Base-by-base conservation (phyloP, 2,329 filamentous ascomycete species). In the Microdochium paspali region DNA sequence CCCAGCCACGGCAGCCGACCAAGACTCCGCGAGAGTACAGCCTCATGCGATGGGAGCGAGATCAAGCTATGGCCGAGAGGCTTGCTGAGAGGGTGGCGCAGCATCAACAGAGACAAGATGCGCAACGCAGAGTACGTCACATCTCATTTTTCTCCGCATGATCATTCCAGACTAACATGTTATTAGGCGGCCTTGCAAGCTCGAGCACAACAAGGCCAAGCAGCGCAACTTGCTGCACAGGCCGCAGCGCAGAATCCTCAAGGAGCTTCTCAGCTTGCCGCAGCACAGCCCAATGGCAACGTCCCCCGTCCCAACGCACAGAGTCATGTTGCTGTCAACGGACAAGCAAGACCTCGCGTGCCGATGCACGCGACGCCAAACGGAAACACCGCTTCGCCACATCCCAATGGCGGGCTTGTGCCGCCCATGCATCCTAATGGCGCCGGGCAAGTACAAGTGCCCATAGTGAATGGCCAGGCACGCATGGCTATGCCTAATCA, bases 21-120 rank as follows among this genome's bases (percentile, higher is more conserved):
- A 87, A 90, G 60, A 95, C 90, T 0, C 93, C 93, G 1, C 80
- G 87, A 57, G 89, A 97, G 55, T 95, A 96, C 62, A 96, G 90
- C 60, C 77, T 87, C 46, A 76, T 96, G 60, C 90, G 93, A 56
- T 84, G 85, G 68, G 91, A 97, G 60, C 81, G 88, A 42, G 91
- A 97, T 56, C 75, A 90, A 59, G 74, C 76, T 47, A 65, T 84
- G 56, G 74, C 74, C 25, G 79, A 84, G 60, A 76, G 75, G 53
- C 59, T 84, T 48, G 74, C 74, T 20, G 79, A 84, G 61, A 75
- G 77, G 58, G 73, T 83, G 69, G 69, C 42, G 42, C n/a, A 72
- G 45, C 69, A 74, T 51, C 72, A 70, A 53, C 72, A 74, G 54
- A 78, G 84, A 49, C 76, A 80, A 58, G 66, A 70, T 56, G 66